phyloP scores from a whole-genome alignment of 2,329 filamentous ascomycete genomes.

The Penicillium vulpinum region DNA sequence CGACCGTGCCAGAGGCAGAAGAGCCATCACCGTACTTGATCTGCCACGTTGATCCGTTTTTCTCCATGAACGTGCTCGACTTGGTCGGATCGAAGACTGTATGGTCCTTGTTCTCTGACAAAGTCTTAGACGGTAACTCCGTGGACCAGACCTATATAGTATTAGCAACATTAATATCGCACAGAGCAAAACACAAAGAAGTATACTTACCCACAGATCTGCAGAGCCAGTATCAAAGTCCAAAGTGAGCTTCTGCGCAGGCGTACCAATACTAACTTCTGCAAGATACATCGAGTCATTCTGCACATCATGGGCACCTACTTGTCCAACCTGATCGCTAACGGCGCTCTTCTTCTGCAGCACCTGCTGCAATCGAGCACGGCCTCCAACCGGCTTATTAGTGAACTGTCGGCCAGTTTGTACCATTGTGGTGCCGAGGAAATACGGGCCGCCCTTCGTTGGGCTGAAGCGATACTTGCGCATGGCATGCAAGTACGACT shows the following conservation, averaged over 20 bases:
- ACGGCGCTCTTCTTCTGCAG: slow-evolving; percentile 50
- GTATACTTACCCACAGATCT: slow-evolving; percentile 63
- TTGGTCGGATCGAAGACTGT: slow-evolving; percentile 61
- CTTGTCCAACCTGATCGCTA: slow-evolving; percentile 46
- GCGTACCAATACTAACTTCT: slow-evolving; percentile 64
- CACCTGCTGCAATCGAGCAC: slow-evolving; percentile 48
- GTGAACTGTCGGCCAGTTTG: slow-evolving; percentile 53
- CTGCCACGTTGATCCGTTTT: slow-evolving; percentile 57
- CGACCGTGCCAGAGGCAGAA: slow-evolving; percentile 65
- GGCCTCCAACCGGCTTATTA: slow-evolving; percentile 51
- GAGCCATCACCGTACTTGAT: slow-evolving; percentile 70
- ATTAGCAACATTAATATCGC: slow-evolving; percentile 11
- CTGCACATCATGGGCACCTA: slow-evolving; percentile 64
- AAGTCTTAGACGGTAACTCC: slow-evolving; percentile 44
- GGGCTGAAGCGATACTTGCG: slow-evolving; percentile 65
- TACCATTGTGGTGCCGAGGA: slow-evolving; percentile 50
- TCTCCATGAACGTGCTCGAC: slow-evolving; percentile 60
- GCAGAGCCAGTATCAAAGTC: slow-evolving; percentile 72
- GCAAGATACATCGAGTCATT: slow-evolving; percentile 68
- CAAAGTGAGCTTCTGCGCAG: slow-evolving; percentile 60
- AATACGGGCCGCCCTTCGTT: slow-evolving; percentile 63
- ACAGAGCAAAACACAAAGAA: neutral
- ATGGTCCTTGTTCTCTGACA: slow-evolving; percentile 44
- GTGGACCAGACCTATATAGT: slow-evolving; percentile 56
- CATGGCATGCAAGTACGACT: slow-evolving; percentile 63